Evolutionary conservation across 805 yeast genomes (phyloP), one percentile per base, ranked within the genome.

Genomic region (Candida khao-thaluensis): DNA sequence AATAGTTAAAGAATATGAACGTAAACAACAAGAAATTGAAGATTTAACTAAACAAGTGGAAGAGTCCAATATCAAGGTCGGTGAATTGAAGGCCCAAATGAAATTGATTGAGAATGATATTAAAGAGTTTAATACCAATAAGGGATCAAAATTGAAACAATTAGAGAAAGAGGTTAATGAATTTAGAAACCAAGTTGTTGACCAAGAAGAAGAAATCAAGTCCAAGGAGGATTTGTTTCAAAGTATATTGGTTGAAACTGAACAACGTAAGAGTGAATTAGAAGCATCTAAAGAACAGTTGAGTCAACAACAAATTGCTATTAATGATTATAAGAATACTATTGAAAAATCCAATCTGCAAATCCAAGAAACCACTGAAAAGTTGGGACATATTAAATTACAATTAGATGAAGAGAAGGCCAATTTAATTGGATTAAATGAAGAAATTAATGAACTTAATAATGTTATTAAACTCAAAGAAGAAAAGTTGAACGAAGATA

Each of bases 91-190:
- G 22, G 42, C 41, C 0, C 84, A 81, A 20, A 74, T 85, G 9
- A 48, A 51, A 3, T 55, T 56, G 6, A 80, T 85, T 38, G 85
- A 85, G 53, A 74, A 66, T 12, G 98, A 93, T 57, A 85, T 89
- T 66, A 69, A 73, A 37, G 98, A 93, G 51, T 91, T 89, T 56
- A 78, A 76, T 43, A 66, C 66, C 30, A 84, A 95, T 57, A 90
- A 89, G 50, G 87, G 90, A 1, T 75, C 82, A 1, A 95, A 91
- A 57, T 68, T 95, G 43, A 77, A 77, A 35, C 78, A 84, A 51
- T 63, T 85, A 29, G 73, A 77, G 47, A 44, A 52, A 4, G 88
- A 84, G 44, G 69, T 83, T 17, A 43, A 43, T n/a, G 31, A 43
- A 21, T 49, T 69, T 33, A 56, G 59, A 38, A 52, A 55, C 8